Base-by-base conservation (phyloP, 768 basidiomycete species). In the Cyclocybe cylindracea region DNA sequence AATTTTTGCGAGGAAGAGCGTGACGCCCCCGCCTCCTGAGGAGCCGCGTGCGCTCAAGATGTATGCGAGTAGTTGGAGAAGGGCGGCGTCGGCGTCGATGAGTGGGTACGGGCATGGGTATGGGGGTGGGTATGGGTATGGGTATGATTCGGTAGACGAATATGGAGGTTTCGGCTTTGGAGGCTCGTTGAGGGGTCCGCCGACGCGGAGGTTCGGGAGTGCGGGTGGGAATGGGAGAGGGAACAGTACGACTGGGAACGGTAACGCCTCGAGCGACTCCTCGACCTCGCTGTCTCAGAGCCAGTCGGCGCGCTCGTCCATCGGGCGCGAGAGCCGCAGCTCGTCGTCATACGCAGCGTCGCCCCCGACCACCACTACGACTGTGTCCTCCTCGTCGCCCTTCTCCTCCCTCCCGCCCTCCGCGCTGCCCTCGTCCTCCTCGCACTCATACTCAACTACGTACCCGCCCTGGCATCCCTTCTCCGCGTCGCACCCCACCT, bases 201-300 rank as follows among this genome's bases (percentile, higher is more conserved):
- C 24, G 11, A 32, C 46, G 3, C 54, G 40, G 2, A n/a, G 37
- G 7, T 19, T 44, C 38, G 19, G 42, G 16, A 39, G 48, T 7
- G 55, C 48, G 24, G 5, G 33, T 31, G 39, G 44, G 16, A 35
- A 16, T 46, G 16, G 14, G 32, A 31, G 24, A 31, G 31, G 24
- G 29, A 33, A 31, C 9, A 35, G 9, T n/a, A 29, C 44, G 24
- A 45, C 24, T n/a, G 41, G 43, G 39, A 39, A 13, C 36, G 49
- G 4, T 11, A 76, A 78, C 39, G 57, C 66, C 38, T 82, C 82
- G 13, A 78, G 73, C 48, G 75, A 78, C 14, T 79, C 79, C 5
- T 80, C 78, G 2, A 68, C 73, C 6, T 65, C 73, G 47, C 64
- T 54, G 11, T 46, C 45, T 44, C 35, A 54, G 46, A 24, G 44